Evolutionary conservation across 2,329 filamentous ascomycete genomes (phyloP).

Genomic region (Aspergillus fijiensis): DNA sequence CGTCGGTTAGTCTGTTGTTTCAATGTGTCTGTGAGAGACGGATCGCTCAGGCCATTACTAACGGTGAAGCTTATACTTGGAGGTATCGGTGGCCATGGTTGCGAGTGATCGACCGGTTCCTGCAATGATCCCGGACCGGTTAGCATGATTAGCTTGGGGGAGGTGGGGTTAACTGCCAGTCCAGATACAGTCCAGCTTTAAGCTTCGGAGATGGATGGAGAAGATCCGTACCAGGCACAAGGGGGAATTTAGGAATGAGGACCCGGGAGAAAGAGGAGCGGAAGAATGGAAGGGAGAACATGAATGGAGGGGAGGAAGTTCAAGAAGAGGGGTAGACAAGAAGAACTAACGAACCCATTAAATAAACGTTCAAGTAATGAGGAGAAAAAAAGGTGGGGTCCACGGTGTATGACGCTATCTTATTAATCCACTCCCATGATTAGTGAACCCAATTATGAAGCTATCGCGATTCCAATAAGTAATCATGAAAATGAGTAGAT

Average conservation of each 20-base stretch:
- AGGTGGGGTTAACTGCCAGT: not conserved
- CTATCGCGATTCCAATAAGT: too few species aligned
- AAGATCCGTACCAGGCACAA: conserved; percentile 18
- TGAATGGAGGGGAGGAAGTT: conserved; percentile 13
- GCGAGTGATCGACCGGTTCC: conserved; percentile 37
- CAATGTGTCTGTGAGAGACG: not conserved
- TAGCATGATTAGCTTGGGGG: not conserved
- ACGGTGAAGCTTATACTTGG: conserved; percentile 66
- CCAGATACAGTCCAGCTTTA: not conserved
- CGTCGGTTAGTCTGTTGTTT: conserved; percentile 18
- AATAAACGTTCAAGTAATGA: conserved; percentile 16
- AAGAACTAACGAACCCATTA: conserved; percentile 1
- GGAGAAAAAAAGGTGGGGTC: conserved; percentile 17
- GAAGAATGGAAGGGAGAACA: conserved; percentile 23
- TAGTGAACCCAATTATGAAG: not conserved
- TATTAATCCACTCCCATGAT: not conserved
- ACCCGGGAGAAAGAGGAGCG: conserved; percentile 24
- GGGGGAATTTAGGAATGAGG: conserved; percentile 24
- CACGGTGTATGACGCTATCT: conserved; percentile 22
- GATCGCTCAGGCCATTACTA: conserved; percentile 33
- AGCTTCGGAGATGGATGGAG: conserved; percentile 2
- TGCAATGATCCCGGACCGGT: conserved; percentile 19
- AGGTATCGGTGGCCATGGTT: conserved; percentile 58
- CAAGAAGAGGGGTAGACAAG: conserved; percentile 11
- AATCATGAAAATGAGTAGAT: too few species aligned